A percentile compares a stretch with the other conserved stretches of the same genome.
Conservation (phyloP, 768 basidiomycete species). For the Boletus eberwhitei region DNA sequence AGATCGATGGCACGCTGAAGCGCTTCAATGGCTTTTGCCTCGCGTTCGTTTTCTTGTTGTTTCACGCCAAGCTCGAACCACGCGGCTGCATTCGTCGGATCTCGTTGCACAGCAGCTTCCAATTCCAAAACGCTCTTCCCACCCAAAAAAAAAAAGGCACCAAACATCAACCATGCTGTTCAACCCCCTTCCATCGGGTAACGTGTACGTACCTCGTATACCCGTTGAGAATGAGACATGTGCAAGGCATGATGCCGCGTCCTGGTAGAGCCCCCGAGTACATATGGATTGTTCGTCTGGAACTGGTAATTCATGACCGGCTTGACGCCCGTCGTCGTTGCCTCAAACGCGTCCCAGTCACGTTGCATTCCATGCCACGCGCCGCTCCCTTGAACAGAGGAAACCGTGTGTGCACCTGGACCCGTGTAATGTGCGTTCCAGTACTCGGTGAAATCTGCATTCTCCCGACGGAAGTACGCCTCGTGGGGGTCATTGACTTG, state of each 20-base stretch:
- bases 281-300: conserved; percentile 75
- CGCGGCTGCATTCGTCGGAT: conserved; percentile 63
- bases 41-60: conserved; percentile 97
- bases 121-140: conserved; percentile 79
- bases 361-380: conserved; percentile 66
- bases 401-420: conserved; percentile 3
- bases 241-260: conserved; percentile 46
- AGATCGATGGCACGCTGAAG: conserved; percentile 77
- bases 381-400: conserved; percentile 28
- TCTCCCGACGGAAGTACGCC: conserved; percentile 69
- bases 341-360: conserved; percentile 83
- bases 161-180: conserved; percentile 16
- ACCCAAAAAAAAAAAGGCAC: background rate
- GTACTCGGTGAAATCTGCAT: conserved; percentile 59
- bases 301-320: conserved; percentile 63
- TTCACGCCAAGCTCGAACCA: conserved; percentile 96
- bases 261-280: conserved; percentile 53
- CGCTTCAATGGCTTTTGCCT: conserved; percentile 84
- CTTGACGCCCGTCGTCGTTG: conserved; percentile 61
- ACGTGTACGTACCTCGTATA: conserved; percentile 39
- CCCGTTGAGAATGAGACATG: conserved; percentile 25
- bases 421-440: conserved; percentile 47
- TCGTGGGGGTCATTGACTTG: conserved; percentile 47
- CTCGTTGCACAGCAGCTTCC: conserved; percentile 83
- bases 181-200: background rate